These are phyloP conservation scores for Penicillium sp. DNA, from an alignment of 2,329 filamentous ascomycete genomes.

Conservation along the genomic window DNA sequence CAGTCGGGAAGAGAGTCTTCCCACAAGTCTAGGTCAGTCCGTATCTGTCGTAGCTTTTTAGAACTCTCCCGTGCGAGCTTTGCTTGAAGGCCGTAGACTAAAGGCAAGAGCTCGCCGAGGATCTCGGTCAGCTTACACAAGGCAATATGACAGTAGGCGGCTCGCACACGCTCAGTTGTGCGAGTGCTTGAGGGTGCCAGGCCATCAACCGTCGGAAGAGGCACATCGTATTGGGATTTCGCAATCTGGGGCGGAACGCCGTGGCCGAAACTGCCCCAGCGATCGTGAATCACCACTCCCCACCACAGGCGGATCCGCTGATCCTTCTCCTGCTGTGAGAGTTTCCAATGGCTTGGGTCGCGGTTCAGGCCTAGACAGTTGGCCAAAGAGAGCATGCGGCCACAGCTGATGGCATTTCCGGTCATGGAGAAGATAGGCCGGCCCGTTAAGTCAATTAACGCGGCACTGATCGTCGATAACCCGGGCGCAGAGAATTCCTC, in stretches of 20 bases:
- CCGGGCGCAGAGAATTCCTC: slow-evolving; percentile 60
- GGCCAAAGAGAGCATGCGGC: slow-evolving; percentile 53
- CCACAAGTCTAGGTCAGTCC: slow-evolving; percentile 47
- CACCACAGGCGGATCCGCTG: slow-evolving; percentile 56
- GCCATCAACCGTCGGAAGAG: slow-evolving; percentile 49
- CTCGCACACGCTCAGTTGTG: slow-evolving; percentile 43
- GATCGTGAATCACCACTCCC: slow-evolving; percentile 57
- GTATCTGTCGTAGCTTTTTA: slow-evolving; percentile 46
- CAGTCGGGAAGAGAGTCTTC: slow-evolving; percentile 46
- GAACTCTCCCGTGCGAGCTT: slow-evolving; percentile 45
- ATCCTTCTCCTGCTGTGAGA: slow-evolving; percentile 51
- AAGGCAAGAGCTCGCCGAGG: slow-evolving; percentile 45
- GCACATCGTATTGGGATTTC: slow-evolving; percentile 56
- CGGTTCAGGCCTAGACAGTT: slow-evolving; percentile 57
- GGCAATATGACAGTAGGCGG: slow-evolving; percentile 53
- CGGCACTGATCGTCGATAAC: slow-evolving; percentile 57
- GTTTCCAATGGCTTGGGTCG: slow-evolving; percentile 54
- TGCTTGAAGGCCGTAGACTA: slow-evolving; percentile 47
- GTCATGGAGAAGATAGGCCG: slow-evolving; percentile 60
- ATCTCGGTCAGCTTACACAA: slow-evolving; percentile 52
- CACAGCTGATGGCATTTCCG: slow-evolving; percentile 56
- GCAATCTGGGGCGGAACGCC: slow-evolving; percentile 55
- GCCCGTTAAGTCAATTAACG: slow-evolving; percentile 59
- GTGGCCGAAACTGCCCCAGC: slow-evolving; percentile 57
- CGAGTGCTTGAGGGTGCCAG: slow-evolving; percentile 37